These are phyloP conservation scores for Pseudogymnoascus sp. DNA, from an alignment of 2,329 filamentous ascomycete species.

Conservation along the genomic window DNA sequence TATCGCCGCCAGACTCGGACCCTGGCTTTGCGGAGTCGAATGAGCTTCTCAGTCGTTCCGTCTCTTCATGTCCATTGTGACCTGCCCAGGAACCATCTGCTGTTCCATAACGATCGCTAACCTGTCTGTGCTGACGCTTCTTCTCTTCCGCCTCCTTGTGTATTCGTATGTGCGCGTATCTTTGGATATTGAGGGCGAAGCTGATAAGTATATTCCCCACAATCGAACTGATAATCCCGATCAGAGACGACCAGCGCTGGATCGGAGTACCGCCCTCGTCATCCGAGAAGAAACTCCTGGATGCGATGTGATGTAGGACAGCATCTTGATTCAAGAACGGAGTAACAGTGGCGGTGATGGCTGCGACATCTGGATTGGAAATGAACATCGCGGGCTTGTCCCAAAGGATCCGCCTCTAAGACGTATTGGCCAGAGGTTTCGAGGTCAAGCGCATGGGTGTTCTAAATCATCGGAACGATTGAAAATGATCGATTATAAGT, in stretches of 20 bases:
- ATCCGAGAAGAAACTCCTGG: background rate
- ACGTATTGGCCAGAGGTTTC: background rate
- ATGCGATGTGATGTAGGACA: constrained; percentile 7
- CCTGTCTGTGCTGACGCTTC: constrained; percentile 47
- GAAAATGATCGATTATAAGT: constrained; percentile 1
- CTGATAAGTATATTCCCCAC: constrained; percentile 90
- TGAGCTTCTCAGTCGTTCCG: constrained; percentile 47
- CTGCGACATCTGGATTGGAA: background rate
- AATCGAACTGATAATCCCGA: constrained; percentile 90
- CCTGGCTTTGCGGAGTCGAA: constrained; percentile 40
- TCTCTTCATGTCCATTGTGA: constrained; percentile 35
- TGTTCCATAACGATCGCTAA: constrained; percentile 40
- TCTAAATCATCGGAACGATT: background rate
- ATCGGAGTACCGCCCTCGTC: constrained; percentile 41
- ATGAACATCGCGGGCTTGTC: constrained; percentile 8
- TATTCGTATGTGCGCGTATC: constrained; percentile 86
- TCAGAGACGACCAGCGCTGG: constrained; percentile 81
- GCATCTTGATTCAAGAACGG: background rate
- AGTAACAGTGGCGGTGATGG: background rate
- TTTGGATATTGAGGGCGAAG: constrained; percentile 90
- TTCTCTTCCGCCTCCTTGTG: constrained; percentile 60
- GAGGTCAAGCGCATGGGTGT: background rate
- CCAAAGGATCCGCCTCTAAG: constrained; percentile 4
- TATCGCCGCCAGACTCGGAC: constrained; percentile 23
- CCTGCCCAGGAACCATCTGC: constrained; percentile 23